phyloP scores from a whole-genome alignment of 2,329 filamentous ascomycete species.

The Camillea tinctor region DNA sequence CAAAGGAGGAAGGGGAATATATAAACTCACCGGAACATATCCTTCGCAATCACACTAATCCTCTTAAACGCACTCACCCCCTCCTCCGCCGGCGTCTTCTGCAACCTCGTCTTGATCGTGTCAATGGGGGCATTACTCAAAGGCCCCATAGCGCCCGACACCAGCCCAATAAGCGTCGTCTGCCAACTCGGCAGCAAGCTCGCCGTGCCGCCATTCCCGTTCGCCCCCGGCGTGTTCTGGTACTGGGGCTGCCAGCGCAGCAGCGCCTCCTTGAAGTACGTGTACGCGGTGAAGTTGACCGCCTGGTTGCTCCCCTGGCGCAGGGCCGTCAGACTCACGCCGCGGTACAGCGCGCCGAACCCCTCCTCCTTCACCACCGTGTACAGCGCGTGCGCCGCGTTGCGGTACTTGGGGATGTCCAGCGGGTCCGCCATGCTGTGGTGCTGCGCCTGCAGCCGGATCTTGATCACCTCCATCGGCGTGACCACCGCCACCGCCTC shows the following conservation, averaged over 20 bases:
- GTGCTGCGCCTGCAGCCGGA: constrained; percentile 94
- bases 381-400: constrained; percentile 79
- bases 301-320: constrained; percentile 97
- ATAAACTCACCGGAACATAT: constrained; percentile 77
- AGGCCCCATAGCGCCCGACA: constrained; percentile 92
- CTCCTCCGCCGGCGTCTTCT: constrained; percentile 80
- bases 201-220: neutral
- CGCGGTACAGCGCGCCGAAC: constrained; percentile 81
- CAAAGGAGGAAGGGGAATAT: neutral
- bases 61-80: constrained; percentile 78
- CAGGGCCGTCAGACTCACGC: constrained; percentile 88
- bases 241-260: constrained; percentile 71
- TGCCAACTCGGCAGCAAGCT: constrained; percentile 77
- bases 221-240: constrained; percentile 38
- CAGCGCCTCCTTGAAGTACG: constrained; percentile 81
- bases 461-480: constrained; percentile 99
- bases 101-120: constrained; percentile 95
- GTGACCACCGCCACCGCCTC: constrained; percentile 96
- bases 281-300: constrained; percentile 98
- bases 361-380: constrained; percentile 94
- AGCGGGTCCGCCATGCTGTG: constrained; percentile 97
- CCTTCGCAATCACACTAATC: constrained; percentile 73
- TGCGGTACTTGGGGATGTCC: constrained; percentile 95
- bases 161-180: constrained; percentile 85
- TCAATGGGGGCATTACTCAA: constrained; percentile 97